Conservation (phyloP, 495 filamentous ascomycete species). For the Penicillium riverlandense region DNA sequence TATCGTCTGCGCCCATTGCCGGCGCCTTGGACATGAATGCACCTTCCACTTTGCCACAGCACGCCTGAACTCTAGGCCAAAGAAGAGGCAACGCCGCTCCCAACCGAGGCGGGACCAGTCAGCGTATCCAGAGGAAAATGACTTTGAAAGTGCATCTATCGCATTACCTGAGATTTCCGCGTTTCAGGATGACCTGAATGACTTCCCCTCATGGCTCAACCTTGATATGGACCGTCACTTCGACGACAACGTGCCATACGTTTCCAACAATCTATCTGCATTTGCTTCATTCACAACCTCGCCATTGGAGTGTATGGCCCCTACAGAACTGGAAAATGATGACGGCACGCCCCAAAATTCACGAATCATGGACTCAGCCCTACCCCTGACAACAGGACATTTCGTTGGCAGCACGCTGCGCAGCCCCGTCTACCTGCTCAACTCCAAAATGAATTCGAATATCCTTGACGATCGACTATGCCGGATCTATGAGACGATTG, state of each 20-base stretch:
- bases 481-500: constrained; percentile 13
- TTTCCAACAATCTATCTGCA: background rate
- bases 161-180: background rate
- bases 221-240: constrained; percentile 1
- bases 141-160: background rate
- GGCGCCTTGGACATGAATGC: constrained; percentile 13
- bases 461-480: constrained; percentile 11
- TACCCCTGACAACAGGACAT: background rate
- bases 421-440: constrained; percentile 18
- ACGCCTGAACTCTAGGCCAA: background rate
- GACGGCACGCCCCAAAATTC: no score
- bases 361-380: no score
- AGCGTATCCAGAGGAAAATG: background rate
- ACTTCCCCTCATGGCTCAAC: constrained; percentile 8
- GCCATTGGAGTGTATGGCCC: background rate
- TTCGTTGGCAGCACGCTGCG: constrained; percentile 1
- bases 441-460: constrained; percentile 12
- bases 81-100: constrained; percentile 1
- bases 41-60: constrained; percentile 17
- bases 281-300: background rate
- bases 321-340: background rate
- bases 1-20: constrained; percentile 11
- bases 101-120: background rate
- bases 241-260: background rate
- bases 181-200: background rate